Base-by-base conservation (phyloP, 495 filamentous ascomycete genomes). In the Echria macrotheca region DNA sequence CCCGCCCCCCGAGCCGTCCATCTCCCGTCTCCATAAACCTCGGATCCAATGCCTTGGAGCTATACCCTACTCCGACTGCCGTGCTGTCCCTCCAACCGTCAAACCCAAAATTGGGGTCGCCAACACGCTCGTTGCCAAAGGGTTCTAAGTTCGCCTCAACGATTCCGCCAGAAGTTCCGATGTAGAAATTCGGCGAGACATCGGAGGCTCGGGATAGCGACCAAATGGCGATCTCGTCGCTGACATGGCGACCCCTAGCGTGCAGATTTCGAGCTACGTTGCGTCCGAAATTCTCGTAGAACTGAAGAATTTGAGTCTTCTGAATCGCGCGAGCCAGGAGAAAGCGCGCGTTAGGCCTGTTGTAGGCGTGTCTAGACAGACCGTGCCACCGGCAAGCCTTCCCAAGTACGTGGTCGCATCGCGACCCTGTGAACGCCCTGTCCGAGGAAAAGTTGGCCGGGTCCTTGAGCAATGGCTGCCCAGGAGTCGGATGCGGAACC, bases 321-420 rank as follows among this genome's bases (percentile, higher is more conserved):
- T 6, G 12, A 31, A 31, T 12, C 7, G 28, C 28, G 28, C 12
- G 28, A 12, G 28, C 28, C 7, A 46, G 59, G 55, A 66, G 70
- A 25, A 67, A 63, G 43, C 59, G 70, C 53, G 54, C 59, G 55
- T 75, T 72, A 4, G 73, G 73, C 0, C 70, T 60, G 44, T 68
- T 73, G 55, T 68, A 70, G 29, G 67, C 56, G 37, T 57, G 49
- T 17, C 54, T 50, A 1, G 71, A 72, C 9, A 72, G 54, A 0
- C 53, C 48, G 44, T 76, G 73, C 67, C 69, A 74, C n/a, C 53
- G 58, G 36, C 73, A 76, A 5, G 32, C 37, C 2, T 26, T 50
- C 7, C 61, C 63, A 0, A 14, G 15, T 0, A 57, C 11, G 25
- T 65, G 47, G 14, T 71, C 50, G 41, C 72, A 76, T n/a, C n/a